Evolutionary conservation across 164 flowering plant genomes (phyloP).

Genomic region (Sedum album): DNA sequence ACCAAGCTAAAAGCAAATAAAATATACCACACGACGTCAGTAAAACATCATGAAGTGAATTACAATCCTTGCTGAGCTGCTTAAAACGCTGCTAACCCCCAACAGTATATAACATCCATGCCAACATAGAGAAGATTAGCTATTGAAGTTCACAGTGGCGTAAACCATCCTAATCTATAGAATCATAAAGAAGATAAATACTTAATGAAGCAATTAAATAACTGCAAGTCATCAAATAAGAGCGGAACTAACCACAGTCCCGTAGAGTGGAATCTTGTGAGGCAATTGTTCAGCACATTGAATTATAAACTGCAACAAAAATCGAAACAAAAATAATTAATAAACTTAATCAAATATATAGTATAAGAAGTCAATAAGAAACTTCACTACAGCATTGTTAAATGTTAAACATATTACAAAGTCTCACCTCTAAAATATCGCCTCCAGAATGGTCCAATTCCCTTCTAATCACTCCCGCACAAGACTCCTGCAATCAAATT

Average conservation of each 20-base stretch:
- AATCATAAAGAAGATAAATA: not conserved
- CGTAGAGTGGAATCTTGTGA: slow-evolving; percentile 90
- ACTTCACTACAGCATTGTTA: too few species aligned
- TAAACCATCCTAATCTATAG: too few species aligned
- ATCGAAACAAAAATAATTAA: not conserved
- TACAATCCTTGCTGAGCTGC: too few species aligned
- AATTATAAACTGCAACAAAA: slow-evolving; percentile 54
- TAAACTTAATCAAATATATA: too few species aligned
- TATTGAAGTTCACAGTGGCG: too few species aligned
- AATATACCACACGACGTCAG: too few species aligned
- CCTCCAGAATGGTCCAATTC: slow-evolving; percentile 58
- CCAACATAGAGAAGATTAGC: too few species aligned
- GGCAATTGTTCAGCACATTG: slow-evolving; percentile 90
- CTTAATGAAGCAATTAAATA: not conserved
- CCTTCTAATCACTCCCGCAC: slow-evolving; percentile 55
- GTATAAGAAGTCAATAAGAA: not conserved
- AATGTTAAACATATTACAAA: too few species aligned
- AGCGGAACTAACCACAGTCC: slow-evolving; percentile 60
- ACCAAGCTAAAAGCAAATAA: slow-evolving; percentile 50
- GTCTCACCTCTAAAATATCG: slow-evolving; percentile 49
- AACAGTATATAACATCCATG: too few species aligned
- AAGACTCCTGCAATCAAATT: slow-evolving; percentile 55
- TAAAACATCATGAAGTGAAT: too few species aligned
- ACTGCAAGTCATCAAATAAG: not conserved
- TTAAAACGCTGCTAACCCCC: too few species aligned